Percentiles rank a stretch among this genome's conserved stretches.
These are phyloP conservation scores for Sclerotinia glacialis DNA, from an alignment of 2,329 filamentous ascomycete genomes.

Conservation along the genomic window DNA sequence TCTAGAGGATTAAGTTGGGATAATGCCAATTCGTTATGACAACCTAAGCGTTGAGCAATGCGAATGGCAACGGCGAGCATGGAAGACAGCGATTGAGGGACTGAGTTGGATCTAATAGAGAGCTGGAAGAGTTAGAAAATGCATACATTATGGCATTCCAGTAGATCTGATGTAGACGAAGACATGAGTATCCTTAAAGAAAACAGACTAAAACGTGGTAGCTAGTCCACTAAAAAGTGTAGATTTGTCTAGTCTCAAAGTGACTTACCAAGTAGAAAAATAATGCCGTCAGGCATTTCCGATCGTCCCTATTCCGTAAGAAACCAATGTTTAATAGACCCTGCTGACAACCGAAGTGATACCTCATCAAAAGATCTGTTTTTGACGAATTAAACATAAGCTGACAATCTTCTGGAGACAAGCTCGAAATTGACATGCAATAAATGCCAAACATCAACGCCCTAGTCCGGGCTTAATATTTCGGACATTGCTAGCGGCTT, in stretches of 20 bases:
- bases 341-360: slow-evolving; percentile 48
- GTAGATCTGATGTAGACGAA: background rate
- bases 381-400: slow-evolving; percentile 41
- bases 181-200: no score
- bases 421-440: slow-evolving; percentile 55
- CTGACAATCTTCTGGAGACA: slow-evolving; percentile 54
- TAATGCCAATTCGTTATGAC: slow-evolving; percentile 61
- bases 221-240: no score
- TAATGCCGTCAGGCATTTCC: slow-evolving; percentile 50
- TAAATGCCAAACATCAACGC: slow-evolving; percentile 66
- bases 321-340: slow-evolving; percentile 46
- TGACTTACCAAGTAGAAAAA: slow-evolving; percentile 52
- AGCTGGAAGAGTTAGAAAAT: slow-evolving; percentile 30
- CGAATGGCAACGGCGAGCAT: slow-evolving; percentile 65
- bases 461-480: slow-evolving; percentile 55
- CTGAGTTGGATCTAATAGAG: slow-evolving; percentile 43
- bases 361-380: slow-evolving; percentile 42
- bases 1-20: slow-evolving; percentile 53
- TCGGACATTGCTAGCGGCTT: slow-evolving; percentile 56
- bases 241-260: no score
- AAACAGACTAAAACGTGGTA: no score
- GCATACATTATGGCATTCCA: background rate
- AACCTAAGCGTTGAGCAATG: slow-evolving; percentile 64
- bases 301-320: slow-evolving; percentile 42
- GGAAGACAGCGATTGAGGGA: slow-evolving; percentile 59